These are phyloP conservation scores for Taphrina pruni DNA, from an alignment of 1,139 yeast genomes.

Conservation along the genomic window DNA sequence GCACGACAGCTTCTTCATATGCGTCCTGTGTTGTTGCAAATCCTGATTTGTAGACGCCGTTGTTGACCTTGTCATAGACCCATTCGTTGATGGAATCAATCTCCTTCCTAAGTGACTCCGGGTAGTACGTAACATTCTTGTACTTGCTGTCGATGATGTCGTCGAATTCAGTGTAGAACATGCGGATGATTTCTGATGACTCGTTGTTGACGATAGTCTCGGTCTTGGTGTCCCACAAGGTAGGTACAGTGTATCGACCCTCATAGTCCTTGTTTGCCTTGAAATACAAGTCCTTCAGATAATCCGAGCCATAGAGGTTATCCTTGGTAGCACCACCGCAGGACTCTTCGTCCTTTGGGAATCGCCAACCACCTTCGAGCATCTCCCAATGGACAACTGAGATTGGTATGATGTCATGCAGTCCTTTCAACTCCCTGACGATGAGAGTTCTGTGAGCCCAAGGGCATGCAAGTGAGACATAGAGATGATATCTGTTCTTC, in stretches of 20 bases:
- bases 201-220: conserved; percentile 88
- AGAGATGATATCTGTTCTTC: conserved; percentile 80
- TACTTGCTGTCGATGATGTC: conserved; percentile 59
- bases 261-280: conserved; percentile 75
- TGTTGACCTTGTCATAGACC: conserved; percentile 73
- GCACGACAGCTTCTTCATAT: conserved; percentile 72
- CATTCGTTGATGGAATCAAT: conserved; percentile 84
- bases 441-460: conserved; percentile 93
- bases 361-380: conserved; percentile 64
- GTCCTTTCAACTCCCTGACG: conserved; percentile 77
- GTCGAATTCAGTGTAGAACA: conserved; percentile 73
- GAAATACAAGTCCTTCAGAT: conserved; percentile 73
- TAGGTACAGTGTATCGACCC: conserved; percentile 90
- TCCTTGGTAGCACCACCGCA: conserved; percentile 69
- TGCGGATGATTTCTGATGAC: conserved; percentile 84
- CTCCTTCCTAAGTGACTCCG: conserved; percentile 58
- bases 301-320: conserved; percentile 64
- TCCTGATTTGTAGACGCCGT: conserved; percentile 81
- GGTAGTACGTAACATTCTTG: conserved; percentile 67
- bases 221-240: conserved; percentile 84
- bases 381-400: conserved; percentile 46
- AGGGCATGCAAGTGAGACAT: conserved; percentile 88
- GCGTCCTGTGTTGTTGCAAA: conserved; percentile 85
- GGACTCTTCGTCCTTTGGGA: conserved; percentile 57
- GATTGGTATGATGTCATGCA: conserved; percentile 57